A percentile compares a stretch with the other conserved stretches of the same genome.
These are phyloP conservation scores for Rhodamnia rubescens DNA, from an alignment of 345 rosid species.

Conservation along the genomic window DNA sequence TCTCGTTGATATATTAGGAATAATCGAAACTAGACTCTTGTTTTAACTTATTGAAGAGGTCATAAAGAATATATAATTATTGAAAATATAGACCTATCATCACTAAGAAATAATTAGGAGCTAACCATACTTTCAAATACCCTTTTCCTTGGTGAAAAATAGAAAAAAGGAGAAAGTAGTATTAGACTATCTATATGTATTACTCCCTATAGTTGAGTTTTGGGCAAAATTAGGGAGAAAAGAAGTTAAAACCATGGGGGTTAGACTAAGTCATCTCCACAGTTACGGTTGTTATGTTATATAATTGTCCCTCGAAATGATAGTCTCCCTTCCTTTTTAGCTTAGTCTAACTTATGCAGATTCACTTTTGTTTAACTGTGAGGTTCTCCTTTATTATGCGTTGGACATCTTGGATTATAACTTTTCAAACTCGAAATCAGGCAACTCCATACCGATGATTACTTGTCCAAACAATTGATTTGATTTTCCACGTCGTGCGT, in stretches of 20 bases:
- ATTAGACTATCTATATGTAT: neutral
- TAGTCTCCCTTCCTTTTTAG: neutral
- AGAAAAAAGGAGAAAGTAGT: neutral
- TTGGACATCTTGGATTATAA: neutral
- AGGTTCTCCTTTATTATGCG: neutral
- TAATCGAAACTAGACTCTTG: neutral
- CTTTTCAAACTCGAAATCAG: neutral
- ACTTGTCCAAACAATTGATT: neutral
- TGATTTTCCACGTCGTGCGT: neutral
- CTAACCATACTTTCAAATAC: neutral
- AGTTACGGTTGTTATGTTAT: neutral
- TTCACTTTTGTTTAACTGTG: neutral
- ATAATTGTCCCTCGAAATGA: neutral
- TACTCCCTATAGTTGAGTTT: neutral
- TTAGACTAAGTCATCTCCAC: neutral
- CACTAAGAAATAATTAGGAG: conserved; percentile 5
- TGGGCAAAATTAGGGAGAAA: neutral
- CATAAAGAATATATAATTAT: neutral
- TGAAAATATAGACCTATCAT: conserved; percentile 18
- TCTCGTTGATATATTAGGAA: neutral
- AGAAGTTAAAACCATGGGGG: neutral
- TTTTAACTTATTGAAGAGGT: neutral
- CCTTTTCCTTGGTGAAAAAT: neutral
- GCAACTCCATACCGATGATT: neutral
- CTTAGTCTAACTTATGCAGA: neutral